Base-by-base conservation (phyloP, 345 rosid genomes). In the Conringia planisiliqua region DNA sequence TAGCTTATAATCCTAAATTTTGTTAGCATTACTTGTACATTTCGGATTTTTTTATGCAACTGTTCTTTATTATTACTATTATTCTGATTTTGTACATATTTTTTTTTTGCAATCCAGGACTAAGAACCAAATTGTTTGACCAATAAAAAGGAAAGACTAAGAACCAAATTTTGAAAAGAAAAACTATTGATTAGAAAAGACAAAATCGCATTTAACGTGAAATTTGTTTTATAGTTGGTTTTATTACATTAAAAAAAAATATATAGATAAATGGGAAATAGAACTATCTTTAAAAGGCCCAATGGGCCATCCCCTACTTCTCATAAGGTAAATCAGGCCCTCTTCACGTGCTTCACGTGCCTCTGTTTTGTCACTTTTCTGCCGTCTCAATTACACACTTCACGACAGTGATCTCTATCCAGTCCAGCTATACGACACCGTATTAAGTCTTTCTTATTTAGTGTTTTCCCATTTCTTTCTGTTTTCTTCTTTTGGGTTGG, bases 271-370 rank as follows among this genome's bases (percentile, higher is more conserved):
- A 5, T 43, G 20, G 8, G n/a, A n/a, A 51, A 52, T 26, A 12
- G 16, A 52, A 51, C 33, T 10, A 52, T 52, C 9, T 35, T 9
- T 4, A 75, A n/a, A 67, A 58, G 62, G 68, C 73, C 79, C 79
- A 75, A 75, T 75, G 79, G 73, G 79, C 62, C 73, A 75, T 14
- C 54, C 62, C 62, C 62, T 38, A 67, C 68, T 11, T 1, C 32
- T 59, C 62, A 75, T 20, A 51, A 29, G 57, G 57, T 51, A 3
- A 51, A 51, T 11, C 66, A 60, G 73, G 73, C 73, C 68, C 73
- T 59, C 68, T 68, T 60, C 73, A 75, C 79, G 78, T 74, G 78
- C 30, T 46, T 27, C 78, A 74, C 78, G 78, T 68, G 79, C 62
- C 10, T 39, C 6, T 39, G 43, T 60, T 24, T 75, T 68, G 79